Evolutionary conservation across 805 yeast species (phyloP), one percentile per base, ranked within the genome.

Genomic region (Myxozyma lipomycoides): DNA sequence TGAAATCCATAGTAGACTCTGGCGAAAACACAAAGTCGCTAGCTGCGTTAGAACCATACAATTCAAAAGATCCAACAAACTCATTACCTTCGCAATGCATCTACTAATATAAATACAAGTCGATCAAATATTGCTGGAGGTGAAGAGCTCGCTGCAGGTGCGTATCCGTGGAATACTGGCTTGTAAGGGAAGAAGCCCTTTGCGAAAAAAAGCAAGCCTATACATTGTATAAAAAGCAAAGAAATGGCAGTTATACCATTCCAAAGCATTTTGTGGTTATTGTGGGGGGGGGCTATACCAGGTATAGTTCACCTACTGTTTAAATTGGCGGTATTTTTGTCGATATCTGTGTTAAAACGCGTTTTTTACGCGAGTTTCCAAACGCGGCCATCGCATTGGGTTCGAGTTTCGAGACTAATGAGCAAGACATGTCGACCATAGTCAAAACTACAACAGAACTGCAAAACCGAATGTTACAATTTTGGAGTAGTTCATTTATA

Each of bases 181-280:
- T 91, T 90, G n/a, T 87, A 82, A 0, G 98, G 98, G 64, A 93
- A 89, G 62, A 91, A 93, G 0, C 98, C 98, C 45, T 73, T 72
- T 40, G 86, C 78, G 64, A 91, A 91, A 4, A 83, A 61, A 19
- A 79, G 55, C 18, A 84, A 70, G 0, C 90, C 86, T 0, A 64
- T 62, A 37, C 80, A 55, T 55, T 84, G 86, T 5, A 58, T 19
- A 12, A 48, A 43, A 3, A 55, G 38, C 4, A 50, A 40, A 6
- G 40, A 21, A 6, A 45, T 47, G 18, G 46, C 26, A 15, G 47
- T 41, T 10, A 48, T 40, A 15, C 41, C 49, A 17, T 46, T 21
- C 15, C 40, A 40, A 32, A 41, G 21, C 53, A 49, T 49, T 25
- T 23, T 12, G n/a, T n/a, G n/a, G n/a, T n/a, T n/a, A n/a, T n/a